These are phyloP conservation scores for Blastobotrys proliferans DNA, from an alignment of 1,139 yeast genomes.

Conservation along the genomic window DNA sequence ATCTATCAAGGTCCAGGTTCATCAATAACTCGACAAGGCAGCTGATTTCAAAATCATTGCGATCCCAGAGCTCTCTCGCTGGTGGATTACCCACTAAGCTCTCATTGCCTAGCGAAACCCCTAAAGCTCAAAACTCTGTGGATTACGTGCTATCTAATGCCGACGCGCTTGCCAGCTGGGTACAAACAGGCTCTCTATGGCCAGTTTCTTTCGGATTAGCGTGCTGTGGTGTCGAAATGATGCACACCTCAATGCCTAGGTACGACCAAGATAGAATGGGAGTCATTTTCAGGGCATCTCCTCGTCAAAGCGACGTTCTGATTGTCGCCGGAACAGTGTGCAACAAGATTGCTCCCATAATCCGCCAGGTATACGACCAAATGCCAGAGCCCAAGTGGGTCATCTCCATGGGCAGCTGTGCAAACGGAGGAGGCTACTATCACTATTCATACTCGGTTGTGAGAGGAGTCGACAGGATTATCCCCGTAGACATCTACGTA, in stretches of 20 bases:
- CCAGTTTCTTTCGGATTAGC: slow-evolving; percentile 94
- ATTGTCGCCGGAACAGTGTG: slow-evolving; percentile 91
- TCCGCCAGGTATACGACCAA: slow-evolving; percentile 90
- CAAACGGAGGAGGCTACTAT: slow-evolving; percentile 92
- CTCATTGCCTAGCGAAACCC: too few relatives aligned
- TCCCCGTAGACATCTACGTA: slow-evolving; percentile 86
- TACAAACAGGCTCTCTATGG: slow-evolving; percentile 89
- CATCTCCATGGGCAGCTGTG: slow-evolving; percentile 92
- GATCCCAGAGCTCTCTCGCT: too few relatives aligned
- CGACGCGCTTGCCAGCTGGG: slow-evolving; percentile 87
- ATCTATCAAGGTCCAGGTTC: too few relatives aligned
- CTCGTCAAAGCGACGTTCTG: slow-evolving; percentile 91
- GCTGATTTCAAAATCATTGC: too few relatives aligned
- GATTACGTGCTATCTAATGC: slow-evolving; percentile 84
- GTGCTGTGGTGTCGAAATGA: slow-evolving; percentile 93
- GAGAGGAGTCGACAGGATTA: slow-evolving; percentile 83
- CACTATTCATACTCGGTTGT: slow-evolving; percentile 88
- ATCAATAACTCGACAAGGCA: too few relatives aligned
- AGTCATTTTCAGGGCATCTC: slow-evolving; percentile 90
- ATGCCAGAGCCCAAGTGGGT: slow-evolving; percentile 88
- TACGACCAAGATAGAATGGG: slow-evolving; percentile 93
- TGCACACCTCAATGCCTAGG: slow-evolving; percentile 90
- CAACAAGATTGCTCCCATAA: slow-evolving; percentile 90
- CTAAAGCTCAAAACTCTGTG: slow-evolving; percentile 53
- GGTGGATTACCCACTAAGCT: too few relatives aligned